Evolutionary conservation across 2,329 filamentous ascomycete species (phyloP), one percentile per base, ranked within the genome.

Genomic region (Sarocladiaceae sp.): DNA sequence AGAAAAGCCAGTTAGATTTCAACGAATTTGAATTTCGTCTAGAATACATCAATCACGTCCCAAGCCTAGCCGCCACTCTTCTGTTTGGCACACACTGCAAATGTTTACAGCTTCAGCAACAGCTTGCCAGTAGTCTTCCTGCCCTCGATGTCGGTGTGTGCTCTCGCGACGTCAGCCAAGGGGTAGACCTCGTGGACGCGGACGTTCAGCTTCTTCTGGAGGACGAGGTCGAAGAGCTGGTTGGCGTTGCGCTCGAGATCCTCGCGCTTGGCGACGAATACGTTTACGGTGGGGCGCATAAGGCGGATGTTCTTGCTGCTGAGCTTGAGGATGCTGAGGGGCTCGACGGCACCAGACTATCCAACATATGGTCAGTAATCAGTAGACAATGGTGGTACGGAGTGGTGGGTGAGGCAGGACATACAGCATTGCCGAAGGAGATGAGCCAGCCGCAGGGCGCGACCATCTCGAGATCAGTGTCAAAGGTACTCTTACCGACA

Each of bases 41-140:
- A n/a, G n/a, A n/a, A n/a, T n/a, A n/a, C n/a, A n/a, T n/a, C n/a
- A n/a, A n/a, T n/a, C n/a, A n/a, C n/a, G n/a, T n/a, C n/a, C n/a
- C n/a, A n/a, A n/a, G n/a, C n/a, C n/a, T n/a, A n/a, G n/a, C n/a
- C n/a, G n/a, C n/a, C n/a, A n/a, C n/a, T n/a, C n/a, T n/a, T n/a
- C n/a, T n/a, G n/a, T n/a, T n/a, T n/a, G n/a, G n/a, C n/a, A n/a
- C n/a, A n/a, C n/a, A n/a, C n/a, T n/a, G n/a, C n/a, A n/a, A n/a
- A n/a, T n/a, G 9, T 39, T 39, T 39, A 39, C 34, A 39, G 34
- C 48, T 46, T 82, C 56, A 95, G 62, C 45, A 96, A 61, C 50
- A 94, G 63, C 70, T 95, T 95, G 15, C 90, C 90, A 10, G 80
- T 87, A 2, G 88, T 93, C 70, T 83, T 87, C 54, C 89, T 74